Base-by-base conservation (phyloP, 768 basidiomycete species). In the Austroboletus festivus region DNA sequence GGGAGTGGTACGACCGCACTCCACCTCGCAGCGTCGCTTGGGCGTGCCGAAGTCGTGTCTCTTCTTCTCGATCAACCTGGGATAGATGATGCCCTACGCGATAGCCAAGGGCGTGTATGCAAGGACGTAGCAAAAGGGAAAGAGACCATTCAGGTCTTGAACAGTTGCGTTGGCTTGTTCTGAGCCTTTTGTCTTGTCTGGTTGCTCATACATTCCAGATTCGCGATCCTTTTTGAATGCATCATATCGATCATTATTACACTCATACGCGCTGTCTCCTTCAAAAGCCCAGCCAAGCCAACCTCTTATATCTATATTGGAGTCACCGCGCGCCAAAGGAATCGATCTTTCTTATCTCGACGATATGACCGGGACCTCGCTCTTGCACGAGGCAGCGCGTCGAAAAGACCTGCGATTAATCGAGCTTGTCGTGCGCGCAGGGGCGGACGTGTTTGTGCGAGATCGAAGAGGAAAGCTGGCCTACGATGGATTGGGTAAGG, bases 371-470 rank as follows among this genome's bases (percentile, higher is more conserved):
- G 93, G 93, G 0, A 76, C 78, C 3, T 82, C 89, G 0, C 67
- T 96, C 5, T 73, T 97, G 1, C 94, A 97, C 54, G 93, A 94
- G 64, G 91, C 93, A 1, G 89, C 89, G 0, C 73, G 79, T 30
- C 76, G 92, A 15, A 85, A 85, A 50, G 91, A 96, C 60, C 69
- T 95, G 19, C 74, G 82, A 4, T 69, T 95, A 18, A 80, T 95
- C 22, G 89, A 95, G 59, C 76, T 92, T n/a, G 85, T 83, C 0
- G 81, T 93, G 2, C 79, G 86, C 20, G 85, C 86, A 9, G 93
- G 93, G 0, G 92, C 90, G 0, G 92, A 94, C 60, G 86, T 94
- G 4, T 94, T 94, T 60, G 84, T 87, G 2, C 75, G 92, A 4
- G 86, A 95, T 66, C 74, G 83, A 19, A 75, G 69, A 51, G 93